Evolutionary conservation across 192 early-diverging fungal genomes (phyloP), one percentile per base, ranked within the genome.

Genomic region (Backusella sp.): DNA sequence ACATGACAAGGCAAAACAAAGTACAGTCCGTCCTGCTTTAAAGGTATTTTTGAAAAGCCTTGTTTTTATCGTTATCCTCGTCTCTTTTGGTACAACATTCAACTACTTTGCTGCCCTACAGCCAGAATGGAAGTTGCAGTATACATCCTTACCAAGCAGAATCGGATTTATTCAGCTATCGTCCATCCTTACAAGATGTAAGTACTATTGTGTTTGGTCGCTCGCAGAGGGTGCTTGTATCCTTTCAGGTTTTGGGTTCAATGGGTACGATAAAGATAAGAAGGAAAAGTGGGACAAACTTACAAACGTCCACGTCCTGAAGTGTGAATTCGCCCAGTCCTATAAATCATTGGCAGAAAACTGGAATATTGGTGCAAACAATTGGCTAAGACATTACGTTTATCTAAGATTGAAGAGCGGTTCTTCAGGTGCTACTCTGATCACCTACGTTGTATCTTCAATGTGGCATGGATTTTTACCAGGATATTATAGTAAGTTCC

Each of bases 401-500:
- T 98, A 97, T 76, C 66, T 36, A 35, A n/a, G 66, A 68, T 35
- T 36, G 35, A 71, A 75, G 15, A 72, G 73, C 30, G 23, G 82
- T 6, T 49, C 39, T 23, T 72, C 70, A 30, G 26, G 46, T 19
- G 90, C 94, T n/a, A 91, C 91, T 0, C 70, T 96, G 34, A 76
- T 87, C 30, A 97, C 96, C 6, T 97, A 95, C 78, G 80, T 88
- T 12, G 90, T 92, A 4, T 95, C 93, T 36, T 95, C 97, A 15
- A 88, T 97, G 72, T 99, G 97, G 97, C 97, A 99, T 75, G 97
- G 97, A 37, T 97, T 97, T 83, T 92, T 92, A 75, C 92, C 94
- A 11, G 94, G 93, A 30, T 95, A 95, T 79, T 95, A 94, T 76
- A 77, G 87, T 84, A 87, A 82, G 85, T 15, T 44, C 15, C 15